phyloP scores from a whole-genome alignment of 2,329 filamentous ascomycete genomes.

The Pseudogymnoascus sp. region DNA sequence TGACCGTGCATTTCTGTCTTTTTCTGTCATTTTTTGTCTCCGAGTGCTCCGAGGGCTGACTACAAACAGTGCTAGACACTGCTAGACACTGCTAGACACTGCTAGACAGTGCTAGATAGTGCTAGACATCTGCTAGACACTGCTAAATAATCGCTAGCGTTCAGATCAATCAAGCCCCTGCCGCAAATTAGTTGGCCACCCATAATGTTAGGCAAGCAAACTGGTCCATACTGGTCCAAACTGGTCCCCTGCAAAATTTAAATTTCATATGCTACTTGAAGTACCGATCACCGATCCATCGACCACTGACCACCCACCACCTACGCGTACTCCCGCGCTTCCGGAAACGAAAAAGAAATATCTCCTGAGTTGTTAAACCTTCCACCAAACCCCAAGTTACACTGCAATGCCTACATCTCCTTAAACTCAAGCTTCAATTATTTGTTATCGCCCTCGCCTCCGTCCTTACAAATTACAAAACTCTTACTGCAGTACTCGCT shows the following conservation, averaged over 20 bases:
- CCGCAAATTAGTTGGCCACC: not conserved
- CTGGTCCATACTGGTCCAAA: no score
- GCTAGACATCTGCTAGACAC: no score
- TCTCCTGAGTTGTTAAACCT: not conserved
- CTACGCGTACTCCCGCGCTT: conserved; percentile 1
- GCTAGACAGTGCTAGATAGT: no score
- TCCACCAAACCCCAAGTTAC: not conserved
- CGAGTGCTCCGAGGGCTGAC: not conserved
- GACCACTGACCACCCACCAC: no score
- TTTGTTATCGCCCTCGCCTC: not conserved
- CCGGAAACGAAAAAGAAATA: conserved; percentile 5
- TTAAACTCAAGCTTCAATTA: not conserved
- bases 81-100: not conserved
- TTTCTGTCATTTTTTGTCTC: not conserved
- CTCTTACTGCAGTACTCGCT: not conserved
- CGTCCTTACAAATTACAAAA: not conserved
- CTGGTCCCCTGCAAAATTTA: not conserved
- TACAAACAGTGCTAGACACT: not conserved
- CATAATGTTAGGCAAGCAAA: not conserved
- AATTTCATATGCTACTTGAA: conserved; percentile 8
- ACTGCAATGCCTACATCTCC: not conserved
- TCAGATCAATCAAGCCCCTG: not conserved
- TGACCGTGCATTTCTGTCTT: not conserved
- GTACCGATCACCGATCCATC: not conserved
- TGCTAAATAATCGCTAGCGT: not conserved